Evolutionary conservation across 2,329 filamentous ascomycete species (phyloP).

Genomic region (Neocucurbitaria cava): DNA sequence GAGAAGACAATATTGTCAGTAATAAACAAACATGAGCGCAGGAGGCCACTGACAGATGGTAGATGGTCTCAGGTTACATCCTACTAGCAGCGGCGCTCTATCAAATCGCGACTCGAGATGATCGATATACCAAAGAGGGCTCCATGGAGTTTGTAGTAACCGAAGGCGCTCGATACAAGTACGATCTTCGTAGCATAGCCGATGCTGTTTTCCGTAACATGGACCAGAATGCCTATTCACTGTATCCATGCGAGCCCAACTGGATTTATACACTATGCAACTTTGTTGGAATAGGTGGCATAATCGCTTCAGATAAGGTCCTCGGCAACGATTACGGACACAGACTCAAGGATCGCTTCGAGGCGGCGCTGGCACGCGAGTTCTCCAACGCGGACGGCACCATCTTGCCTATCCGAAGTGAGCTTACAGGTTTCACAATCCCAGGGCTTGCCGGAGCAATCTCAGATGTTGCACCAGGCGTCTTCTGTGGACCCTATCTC

Average conservation of each 20-base stretch:
- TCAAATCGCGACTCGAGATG: conserved; percentile 15
- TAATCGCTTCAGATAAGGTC: conserved; percentile 12
- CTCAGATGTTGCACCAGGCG: conserved; percentile 12
- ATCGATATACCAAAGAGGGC: conserved; percentile 13
- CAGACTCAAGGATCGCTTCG: conserved; percentile 12
- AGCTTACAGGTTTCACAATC: conserved; percentile 27
- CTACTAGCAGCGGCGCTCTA: conserved; percentile 16
- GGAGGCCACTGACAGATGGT: neutral
- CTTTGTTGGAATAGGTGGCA: conserved; percentile 17
- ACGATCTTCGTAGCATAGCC: conserved; percentile 17
- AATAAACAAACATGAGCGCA: neutral
- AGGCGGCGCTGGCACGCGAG: conserved; percentile 16
- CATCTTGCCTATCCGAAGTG: conserved; percentile 23
- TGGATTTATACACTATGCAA: conserved; percentile 28
- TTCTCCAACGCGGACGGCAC: conserved; percentile 24
- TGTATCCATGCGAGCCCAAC: conserved; percentile 30
- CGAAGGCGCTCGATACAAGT: conserved; percentile 14
- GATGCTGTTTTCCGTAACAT: conserved; percentile 18
- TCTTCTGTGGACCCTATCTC: conserved; percentile 15
- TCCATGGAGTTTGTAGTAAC: conserved; percentile 21
- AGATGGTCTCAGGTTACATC: conserved; percentile 26
- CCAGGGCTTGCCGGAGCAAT: conserved; percentile 21
- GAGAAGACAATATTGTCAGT: conserved; percentile 19
- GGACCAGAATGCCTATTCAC: conserved; percentile 12
- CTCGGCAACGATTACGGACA: conserved; percentile 11